Evolutionary conservation across 2,329 filamentous ascomycete species (phyloP).

Genomic region (Raffaelea ambrosiae): DNA sequence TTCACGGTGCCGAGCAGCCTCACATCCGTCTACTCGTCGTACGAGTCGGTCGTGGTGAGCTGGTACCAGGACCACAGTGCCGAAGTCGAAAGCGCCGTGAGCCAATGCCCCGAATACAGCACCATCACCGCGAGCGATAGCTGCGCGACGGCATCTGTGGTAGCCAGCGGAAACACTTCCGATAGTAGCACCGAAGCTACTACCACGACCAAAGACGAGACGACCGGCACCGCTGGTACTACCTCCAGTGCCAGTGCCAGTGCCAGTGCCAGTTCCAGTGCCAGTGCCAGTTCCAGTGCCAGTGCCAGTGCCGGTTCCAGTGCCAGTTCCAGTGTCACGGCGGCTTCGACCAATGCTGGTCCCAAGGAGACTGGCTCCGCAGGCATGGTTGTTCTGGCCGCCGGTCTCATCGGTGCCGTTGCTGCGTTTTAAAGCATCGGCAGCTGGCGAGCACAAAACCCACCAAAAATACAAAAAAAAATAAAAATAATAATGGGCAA

Average conservation of each 20-base stretch:
- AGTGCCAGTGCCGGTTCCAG: too few species aligned
- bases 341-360: constrained; percentile 4
- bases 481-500: too few species aligned
- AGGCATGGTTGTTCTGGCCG: too few species aligned
- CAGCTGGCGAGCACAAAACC: too few species aligned
- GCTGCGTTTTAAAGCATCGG: too few species aligned
- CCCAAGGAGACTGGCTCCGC: constrained; percentile 3
- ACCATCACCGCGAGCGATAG: constrained; percentile 3
- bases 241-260: too few species aligned
- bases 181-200: background rate
- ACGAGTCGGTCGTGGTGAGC: constrained; percentile 13
- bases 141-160: too few species aligned
- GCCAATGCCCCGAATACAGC: constrained; percentile 17
- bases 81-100: constrained; percentile 14
- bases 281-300: too few species aligned
- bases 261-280: too few species aligned
- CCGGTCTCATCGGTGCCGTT: too few species aligned
- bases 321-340: too few species aligned
- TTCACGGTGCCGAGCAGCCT: constrained; percentile 16
- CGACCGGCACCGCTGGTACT: background rate
- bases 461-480: too few species aligned
- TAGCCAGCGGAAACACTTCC: background rate
- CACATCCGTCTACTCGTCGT: constrained; percentile 12
- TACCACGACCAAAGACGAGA: background rate
- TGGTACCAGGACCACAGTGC: constrained; percentile 17